A percentile compares a stretch with the other conserved stretches of the same genome.
Evolutionary conservation across 2,329 filamentous ascomycete genomes (phyloP).

Genomic region (Colletotrichum truncatum): DNA sequence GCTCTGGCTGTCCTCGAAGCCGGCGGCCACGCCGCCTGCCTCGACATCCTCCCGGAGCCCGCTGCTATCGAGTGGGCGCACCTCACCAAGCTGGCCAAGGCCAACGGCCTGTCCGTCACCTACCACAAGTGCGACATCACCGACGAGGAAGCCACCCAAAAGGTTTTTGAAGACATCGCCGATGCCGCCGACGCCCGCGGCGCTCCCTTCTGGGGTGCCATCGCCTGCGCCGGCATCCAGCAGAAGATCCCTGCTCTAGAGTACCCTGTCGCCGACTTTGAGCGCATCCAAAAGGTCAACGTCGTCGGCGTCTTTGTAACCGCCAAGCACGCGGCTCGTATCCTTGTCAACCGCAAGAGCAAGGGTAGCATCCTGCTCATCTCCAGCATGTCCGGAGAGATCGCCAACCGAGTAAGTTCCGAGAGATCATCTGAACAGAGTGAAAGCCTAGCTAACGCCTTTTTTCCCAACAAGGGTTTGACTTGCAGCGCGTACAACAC

Average conservation of each 20-base stretch:
- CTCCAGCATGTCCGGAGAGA: conserved; percentile 57
- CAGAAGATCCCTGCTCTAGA: conserved; percentile 56
- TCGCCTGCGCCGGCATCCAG: conserved; percentile 60
- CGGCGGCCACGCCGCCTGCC: conserved; percentile 57
- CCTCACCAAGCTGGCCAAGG: conserved; percentile 50
- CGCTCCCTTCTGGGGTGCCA: conserved; percentile 46
- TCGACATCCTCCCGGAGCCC: conserved; percentile 53
- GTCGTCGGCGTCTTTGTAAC: conserved; percentile 76
- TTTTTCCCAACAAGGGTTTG: conserved; percentile 57
- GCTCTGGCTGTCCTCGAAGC: conserved; percentile 58
- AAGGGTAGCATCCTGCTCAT: conserved; percentile 61
- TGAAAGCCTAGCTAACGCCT: background rate
- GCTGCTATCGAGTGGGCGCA: conserved; percentile 49
- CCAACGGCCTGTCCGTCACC: conserved; percentile 43
- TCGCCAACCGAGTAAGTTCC: conserved; percentile 57
- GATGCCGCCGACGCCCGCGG: conserved; percentile 40
- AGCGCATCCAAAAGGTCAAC: conserved; percentile 75
- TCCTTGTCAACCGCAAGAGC: conserved; percentile 52
- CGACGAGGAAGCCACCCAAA: conserved; percentile 48
- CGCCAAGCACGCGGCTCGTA: conserved; percentile 73
- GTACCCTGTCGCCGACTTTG: conserved; percentile 65
- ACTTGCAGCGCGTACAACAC: conserved; percentile 72
- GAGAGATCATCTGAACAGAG: background rate
- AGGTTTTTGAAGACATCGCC: conserved; percentile 46
- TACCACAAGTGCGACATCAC: conserved; percentile 59